Evolutionary conservation across 176 grass and related monocot species (phyloP).

Genomic region (Cenchrus fungigraminus): DNA sequence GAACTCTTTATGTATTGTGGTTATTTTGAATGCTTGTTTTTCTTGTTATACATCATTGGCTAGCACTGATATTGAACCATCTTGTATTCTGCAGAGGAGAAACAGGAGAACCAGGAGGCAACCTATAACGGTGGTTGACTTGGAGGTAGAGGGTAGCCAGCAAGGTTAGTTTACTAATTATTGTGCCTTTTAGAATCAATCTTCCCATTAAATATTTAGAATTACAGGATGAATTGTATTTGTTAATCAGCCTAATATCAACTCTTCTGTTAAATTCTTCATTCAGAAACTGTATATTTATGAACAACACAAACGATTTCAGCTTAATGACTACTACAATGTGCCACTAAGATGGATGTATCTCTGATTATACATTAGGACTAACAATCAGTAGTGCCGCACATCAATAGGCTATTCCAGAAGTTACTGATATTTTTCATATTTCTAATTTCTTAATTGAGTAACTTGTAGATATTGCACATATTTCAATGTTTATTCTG

Average conservation of each 20-base stretch:
- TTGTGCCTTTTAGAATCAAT: slow-evolving; percentile 9
- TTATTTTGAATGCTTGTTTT: background rate
- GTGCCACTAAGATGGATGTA: slow-evolving; percentile 17
- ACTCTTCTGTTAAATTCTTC: slow-evolving; percentile 10
- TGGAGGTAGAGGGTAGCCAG: slow-evolving; percentile 33
- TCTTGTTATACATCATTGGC: background rate
- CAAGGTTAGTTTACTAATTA: slow-evolving; percentile 47
- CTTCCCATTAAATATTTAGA: background rate
- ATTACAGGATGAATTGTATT: slow-evolving; percentile 13
- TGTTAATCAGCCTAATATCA: slow-evolving; percentile 3
- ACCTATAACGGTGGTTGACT: slow-evolving; percentile 42
- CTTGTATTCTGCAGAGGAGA: slow-evolving; percentile 53
- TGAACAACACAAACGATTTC: slow-evolving; percentile 2
- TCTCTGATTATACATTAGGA: background rate
- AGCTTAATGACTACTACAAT: background rate
- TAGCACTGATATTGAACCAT: slow-evolving; percentile 1
- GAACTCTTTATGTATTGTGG: background rate
- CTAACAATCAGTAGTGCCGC: background rate
- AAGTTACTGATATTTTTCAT: background rate
- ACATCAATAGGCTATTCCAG: background rate
- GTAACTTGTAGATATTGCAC: background rate
- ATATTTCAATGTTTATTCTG: background rate
- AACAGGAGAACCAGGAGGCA: slow-evolving; percentile 34
- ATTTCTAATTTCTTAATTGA: slow-evolving; percentile 1
- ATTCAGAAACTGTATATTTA: background rate